Percentiles rank a stretch among this genome's conserved stretches.
Evolutionary conservation across 2,329 filamentous ascomycete genomes (phyloP).

Genomic region (Coniochaeta ligniaria): DNA sequence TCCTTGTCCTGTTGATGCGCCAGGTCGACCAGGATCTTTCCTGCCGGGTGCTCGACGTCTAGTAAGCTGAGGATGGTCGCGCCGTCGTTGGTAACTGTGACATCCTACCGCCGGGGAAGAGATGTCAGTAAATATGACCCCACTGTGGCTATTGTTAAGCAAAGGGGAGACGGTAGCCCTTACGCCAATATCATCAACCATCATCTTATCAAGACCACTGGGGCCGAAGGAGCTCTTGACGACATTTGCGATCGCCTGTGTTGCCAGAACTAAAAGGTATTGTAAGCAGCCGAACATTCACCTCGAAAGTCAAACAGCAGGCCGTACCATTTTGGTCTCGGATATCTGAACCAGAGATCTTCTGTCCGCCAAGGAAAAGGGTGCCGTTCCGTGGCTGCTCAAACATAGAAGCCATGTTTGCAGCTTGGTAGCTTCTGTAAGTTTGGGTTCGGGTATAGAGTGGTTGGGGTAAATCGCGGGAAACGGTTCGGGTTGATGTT

Average conservation of each 20-base stretch:
- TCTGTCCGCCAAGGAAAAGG: slow-evolving; percentile 92
- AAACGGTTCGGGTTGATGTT: not conserved
- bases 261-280: slow-evolving; percentile 65
- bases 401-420: slow-evolving; percentile 84
- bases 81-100: slow-evolving; percentile 98
- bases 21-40: slow-evolving; percentile 95
- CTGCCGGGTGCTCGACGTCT: slow-evolving; percentile 95
- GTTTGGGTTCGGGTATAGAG: too few species aligned
- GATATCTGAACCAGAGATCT: slow-evolving; percentile 95
- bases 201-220: slow-evolving; percentile 98
- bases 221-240: slow-evolving; percentile 98
- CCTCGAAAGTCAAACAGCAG: not conserved
- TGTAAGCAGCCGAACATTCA: not conserved
- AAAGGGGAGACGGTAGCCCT: slow-evolving; percentile 21
- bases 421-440: not conserved
- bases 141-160: not conserved
- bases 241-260: slow-evolving; percentile 95
- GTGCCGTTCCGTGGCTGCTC: slow-evolving; percentile 93
- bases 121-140: slow-evolving; percentile 9
- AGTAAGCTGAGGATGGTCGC: slow-evolving; percentile 92
- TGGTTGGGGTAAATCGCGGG: not conserved
- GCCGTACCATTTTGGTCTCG: slow-evolving; percentile 86
- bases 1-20: slow-evolving; percentile 99
- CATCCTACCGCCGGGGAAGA: slow-evolving; percentile 53
- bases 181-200: slow-evolving; percentile 99